phyloP scores from a whole-genome alignment of 1,139 yeast species.

The Scheffersomyces insectosa region DNA sequence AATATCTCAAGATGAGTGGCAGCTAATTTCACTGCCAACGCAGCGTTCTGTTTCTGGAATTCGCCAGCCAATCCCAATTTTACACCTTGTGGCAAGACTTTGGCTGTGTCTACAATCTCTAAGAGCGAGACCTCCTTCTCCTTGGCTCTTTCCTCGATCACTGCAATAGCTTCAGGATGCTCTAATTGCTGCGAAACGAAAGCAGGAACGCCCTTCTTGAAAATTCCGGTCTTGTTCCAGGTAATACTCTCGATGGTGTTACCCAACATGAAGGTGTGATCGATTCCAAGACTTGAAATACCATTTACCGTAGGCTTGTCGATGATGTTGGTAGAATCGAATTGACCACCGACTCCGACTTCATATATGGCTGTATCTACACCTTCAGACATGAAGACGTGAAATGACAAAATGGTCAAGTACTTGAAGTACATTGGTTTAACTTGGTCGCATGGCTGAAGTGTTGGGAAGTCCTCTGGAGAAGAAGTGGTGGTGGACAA shows the following conservation, averaged over 20 bases:
- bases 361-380: slow-evolving; percentile 93
- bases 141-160: slow-evolving; percentile 60
- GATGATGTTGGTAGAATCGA: slow-evolving; percentile 90
- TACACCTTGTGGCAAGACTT: slow-evolving; percentile 28
- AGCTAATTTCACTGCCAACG: slow-evolving; percentile 80
- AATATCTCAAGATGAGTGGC: slow-evolving; percentile 57
- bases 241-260: slow-evolving; percentile 86
- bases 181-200: slow-evolving; percentile 61
- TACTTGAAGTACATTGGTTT: slow-evolving; percentile 95
- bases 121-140: slow-evolving; percentile 59
- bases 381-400: slow-evolving; percentile 82
- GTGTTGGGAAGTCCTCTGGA: slow-evolving; percentile 62
- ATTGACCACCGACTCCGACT: slow-evolving; percentile 98
- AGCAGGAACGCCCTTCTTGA: slow-evolving; percentile 68
- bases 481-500: slow-evolving; percentile 63
- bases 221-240: slow-evolving; percentile 96
- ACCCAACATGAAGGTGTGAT: slow-evolving; percentile 89
- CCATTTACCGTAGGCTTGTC: slow-evolving; percentile 83
- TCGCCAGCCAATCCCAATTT: slow-evolving; percentile 83
- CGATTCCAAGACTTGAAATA: slow-evolving; percentile 84
- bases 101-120: slow-evolving; percentile 49
- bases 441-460: slow-evolving; percentile 59
- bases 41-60: slow-evolving; percentile 84
- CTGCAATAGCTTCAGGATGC: slow-evolving; percentile 50
- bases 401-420: slow-evolving; percentile 86